Conservation (phyloP, 169 alveolate species). For the Plasmodium coatneyi region DNA sequence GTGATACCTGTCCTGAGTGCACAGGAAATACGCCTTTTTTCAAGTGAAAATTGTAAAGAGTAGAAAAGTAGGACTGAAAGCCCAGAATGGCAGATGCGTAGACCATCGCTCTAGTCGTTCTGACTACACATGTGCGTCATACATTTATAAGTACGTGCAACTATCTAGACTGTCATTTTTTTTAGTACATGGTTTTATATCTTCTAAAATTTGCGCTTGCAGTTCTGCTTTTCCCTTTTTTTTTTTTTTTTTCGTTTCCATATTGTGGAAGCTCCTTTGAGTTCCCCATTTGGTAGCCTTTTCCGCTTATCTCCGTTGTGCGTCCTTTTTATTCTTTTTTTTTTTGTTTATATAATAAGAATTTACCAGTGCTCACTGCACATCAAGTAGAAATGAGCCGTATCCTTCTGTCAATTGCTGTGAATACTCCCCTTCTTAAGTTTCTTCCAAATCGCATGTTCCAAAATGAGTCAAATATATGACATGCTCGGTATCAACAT, state of each 20-base stretch:
- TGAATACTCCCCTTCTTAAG: not conserved
- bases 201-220: not conserved
- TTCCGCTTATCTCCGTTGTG: not conserved
- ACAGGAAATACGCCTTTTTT: not conserved
- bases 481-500: slow-evolving; percentile 74
- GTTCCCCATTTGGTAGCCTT: not conserved
- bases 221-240: not conserved
- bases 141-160: not conserved
- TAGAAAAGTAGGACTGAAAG: not conserved
- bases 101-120: not conserved
- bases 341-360: not conserved
- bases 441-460: not conserved
- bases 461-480: slow-evolving; percentile 73
- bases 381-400: not conserved
- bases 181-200: not conserved
- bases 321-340: not conserved
- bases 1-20: not conserved
- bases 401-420: not conserved
- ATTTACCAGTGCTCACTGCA: not conserved
- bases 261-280: not conserved
- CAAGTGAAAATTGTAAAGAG: not conserved
- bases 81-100: not conserved
- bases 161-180: not conserved
- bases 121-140: not conserved
- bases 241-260: not conserved